Conservation (phyloP, 106 monocot species). For the Platanthera guangdongensis region DNA sequence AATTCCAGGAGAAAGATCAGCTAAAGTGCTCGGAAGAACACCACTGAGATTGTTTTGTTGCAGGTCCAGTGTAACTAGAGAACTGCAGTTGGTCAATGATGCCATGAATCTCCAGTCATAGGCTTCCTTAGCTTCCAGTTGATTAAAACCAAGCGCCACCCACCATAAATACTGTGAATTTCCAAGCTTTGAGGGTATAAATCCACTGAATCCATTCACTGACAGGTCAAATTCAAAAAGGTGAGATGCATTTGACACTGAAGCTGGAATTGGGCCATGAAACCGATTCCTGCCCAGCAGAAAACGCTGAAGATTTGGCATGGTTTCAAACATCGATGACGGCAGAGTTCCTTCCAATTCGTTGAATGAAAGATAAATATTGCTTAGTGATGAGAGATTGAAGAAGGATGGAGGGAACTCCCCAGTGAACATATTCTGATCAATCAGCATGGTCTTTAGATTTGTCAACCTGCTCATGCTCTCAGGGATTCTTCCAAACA, state of each 20-base stretch:
- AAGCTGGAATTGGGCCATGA: slow-evolving; percentile 15
- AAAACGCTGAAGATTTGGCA: background rate
- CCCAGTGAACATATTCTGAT: slow-evolving; percentile 6
- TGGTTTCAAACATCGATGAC: background rate
- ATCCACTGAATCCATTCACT: slow-evolving; percentile 3
- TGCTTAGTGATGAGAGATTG: slow-evolving; percentile 10
- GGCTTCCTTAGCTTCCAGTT: background rate
- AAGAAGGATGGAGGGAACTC: slow-evolving; percentile 9
- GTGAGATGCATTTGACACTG: slow-evolving; percentile 14
- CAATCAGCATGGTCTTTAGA: background rate
- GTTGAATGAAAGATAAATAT: background rate
- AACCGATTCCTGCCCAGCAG: background rate
- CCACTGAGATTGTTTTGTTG: slow-evolving; percentile 13
- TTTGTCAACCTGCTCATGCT: slow-evolving; percentile 1
- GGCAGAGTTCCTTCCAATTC: slow-evolving; percentile 9
- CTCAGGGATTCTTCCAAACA: slow-evolving; percentile 12
- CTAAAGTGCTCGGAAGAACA: slow-evolving; percentile 8
- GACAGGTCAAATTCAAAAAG: background rate
- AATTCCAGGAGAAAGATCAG: slow-evolving; percentile 3
- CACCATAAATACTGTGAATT: background rate
- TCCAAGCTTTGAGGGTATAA: slow-evolving; percentile 9
- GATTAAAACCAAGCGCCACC: background rate
- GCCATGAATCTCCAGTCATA: slow-evolving; percentile 13
- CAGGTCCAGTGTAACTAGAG: background rate
- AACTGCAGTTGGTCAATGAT: slow-evolving; percentile 14